Evolutionary conservation across 1,284 basidiomycete genomes (phyloP).

Genomic region (Cryptococcus maquisensis): DNA sequence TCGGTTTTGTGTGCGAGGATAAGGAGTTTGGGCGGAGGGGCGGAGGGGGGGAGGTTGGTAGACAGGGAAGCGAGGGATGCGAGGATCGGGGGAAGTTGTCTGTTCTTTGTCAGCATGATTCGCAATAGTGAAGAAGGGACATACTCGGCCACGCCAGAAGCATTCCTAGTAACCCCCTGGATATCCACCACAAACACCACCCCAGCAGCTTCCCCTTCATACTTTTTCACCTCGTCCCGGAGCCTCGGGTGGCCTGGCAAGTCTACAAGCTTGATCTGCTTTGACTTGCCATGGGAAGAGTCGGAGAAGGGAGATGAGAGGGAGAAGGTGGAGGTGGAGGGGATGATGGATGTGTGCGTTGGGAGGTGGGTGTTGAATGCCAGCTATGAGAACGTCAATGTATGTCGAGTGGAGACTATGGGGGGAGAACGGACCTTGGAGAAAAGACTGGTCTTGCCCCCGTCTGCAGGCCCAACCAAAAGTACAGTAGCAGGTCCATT

Average conservation of each 20-base stretch:
- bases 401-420: not conserved
- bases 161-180: constrained; percentile 36
- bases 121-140: constrained; percentile 4
- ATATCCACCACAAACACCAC: constrained; percentile 48
- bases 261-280: constrained; percentile 37
- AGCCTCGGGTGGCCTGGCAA: constrained; percentile 48
- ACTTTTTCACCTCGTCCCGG: constrained; percentile 34
- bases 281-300: constrained; percentile 6
- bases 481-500: constrained; percentile 33
- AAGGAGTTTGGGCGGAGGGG: constrained; percentile 31
- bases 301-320: constrained; percentile 20
- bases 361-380: constrained; percentile 30
- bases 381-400: constrained; percentile 22
- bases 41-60: constrained; percentile 16
- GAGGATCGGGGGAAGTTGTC: constrained; percentile 43
- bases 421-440: constrained; percentile 30
- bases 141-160: constrained; percentile 42
- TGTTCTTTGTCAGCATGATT: constrained; percentile 4
- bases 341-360: constrained; percentile 41
- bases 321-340: constrained; percentile 29
- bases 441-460: constrained; percentile 45
- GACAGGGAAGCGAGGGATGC: constrained; percentile 31
- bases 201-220: constrained; percentile 27
- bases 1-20: constrained; percentile 46
- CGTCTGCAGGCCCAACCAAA: constrained; percentile 40